These are phyloP conservation scores for Zostera marina DNA, from an alignment of 116 monocot genomes.

Conservation along the genomic window DNA sequence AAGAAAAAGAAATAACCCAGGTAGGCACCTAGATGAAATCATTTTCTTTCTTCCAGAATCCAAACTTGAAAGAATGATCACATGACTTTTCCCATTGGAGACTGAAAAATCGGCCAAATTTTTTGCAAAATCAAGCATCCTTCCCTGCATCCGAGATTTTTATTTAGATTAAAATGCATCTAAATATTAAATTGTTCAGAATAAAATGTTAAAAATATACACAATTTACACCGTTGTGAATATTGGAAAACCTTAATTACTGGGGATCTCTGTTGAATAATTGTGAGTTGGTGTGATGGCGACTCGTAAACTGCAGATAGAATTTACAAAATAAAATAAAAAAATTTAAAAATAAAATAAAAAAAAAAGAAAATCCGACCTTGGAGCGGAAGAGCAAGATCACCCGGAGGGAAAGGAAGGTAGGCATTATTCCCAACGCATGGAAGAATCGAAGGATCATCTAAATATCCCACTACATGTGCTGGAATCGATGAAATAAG, in stretches of 20 bases:
- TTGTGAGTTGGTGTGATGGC: conserved; percentile 22
- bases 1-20: conserved; percentile 3
- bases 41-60: conserved; percentile 70
- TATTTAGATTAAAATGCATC: neutral
- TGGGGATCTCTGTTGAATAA: conserved; percentile 89
- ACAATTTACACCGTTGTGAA: neutral
- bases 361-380: conserved; percentile 16
- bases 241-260: conserved; percentile 44
- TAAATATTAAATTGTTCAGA: neutral
- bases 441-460: conserved; percentile 76
- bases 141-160: conserved; percentile 34
- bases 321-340: neutral
- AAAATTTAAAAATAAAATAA: conserved; percentile 1
- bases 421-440: conserved; percentile 95
- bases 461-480: conserved; percentile 51
- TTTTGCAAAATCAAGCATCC: conserved; percentile 79
- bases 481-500: conserved; percentile 49
- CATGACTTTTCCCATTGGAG: conserved; percentile 48
- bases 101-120: conserved; percentile 49
- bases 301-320: conserved; percentile 54
- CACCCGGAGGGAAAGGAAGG: conserved; percentile 41
- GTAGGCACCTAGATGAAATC: conserved; percentile 46
- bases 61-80: conserved; percentile 80
- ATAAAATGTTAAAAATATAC: neutral
- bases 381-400: conserved; percentile 76